A percentile compares a stretch with the other conserved stretches of the same genome.
phyloP scores from a whole-genome alignment of 225 moss, liverwort and hornwort species.

The Pseudoscleropodium purum region DNA sequence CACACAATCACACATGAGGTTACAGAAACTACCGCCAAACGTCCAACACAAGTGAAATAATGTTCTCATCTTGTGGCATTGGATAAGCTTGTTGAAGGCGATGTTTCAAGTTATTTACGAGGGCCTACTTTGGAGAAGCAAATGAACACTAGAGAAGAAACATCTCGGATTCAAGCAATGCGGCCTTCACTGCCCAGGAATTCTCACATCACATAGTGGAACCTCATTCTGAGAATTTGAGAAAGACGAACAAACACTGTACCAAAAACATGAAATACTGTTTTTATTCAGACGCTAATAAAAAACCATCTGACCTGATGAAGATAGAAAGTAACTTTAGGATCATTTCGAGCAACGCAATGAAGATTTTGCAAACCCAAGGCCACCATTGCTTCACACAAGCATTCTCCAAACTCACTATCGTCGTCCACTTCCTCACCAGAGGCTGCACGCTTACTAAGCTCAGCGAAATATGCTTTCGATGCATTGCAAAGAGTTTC shows the following conservation, averaged over 20 bases:
- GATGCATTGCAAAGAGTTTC: conserved; percentile 72
- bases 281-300: not conserved
- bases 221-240: not conserved
- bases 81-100: not conserved
- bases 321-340: conserved; percentile 56
- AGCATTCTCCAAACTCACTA: conserved; percentile 72
- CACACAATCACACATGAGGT: not conserved
- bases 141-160: not conserved
- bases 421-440: conserved; percentile 40
- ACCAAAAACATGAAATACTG: not conserved
- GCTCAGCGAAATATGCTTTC: conserved; percentile 49
- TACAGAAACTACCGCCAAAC: not conserved
- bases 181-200: not conserved
- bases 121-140: not conserved
- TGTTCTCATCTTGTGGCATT: not conserved
- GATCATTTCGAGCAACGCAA: conserved; percentile 64
- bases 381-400: conserved; percentile 97
- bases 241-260: not conserved
- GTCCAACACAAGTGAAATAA: not conserved
- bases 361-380: conserved; percentile 85
- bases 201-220: not conserved
- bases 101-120: not conserved
- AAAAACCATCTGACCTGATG: conserved; percentile 42
- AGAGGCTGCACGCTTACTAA: conserved; percentile 39
- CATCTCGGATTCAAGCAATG: not conserved